Evolutionary conservation across 495 filamentous ascomycete species (phyloP).

Genomic region (Penicillium lividum): DNA sequence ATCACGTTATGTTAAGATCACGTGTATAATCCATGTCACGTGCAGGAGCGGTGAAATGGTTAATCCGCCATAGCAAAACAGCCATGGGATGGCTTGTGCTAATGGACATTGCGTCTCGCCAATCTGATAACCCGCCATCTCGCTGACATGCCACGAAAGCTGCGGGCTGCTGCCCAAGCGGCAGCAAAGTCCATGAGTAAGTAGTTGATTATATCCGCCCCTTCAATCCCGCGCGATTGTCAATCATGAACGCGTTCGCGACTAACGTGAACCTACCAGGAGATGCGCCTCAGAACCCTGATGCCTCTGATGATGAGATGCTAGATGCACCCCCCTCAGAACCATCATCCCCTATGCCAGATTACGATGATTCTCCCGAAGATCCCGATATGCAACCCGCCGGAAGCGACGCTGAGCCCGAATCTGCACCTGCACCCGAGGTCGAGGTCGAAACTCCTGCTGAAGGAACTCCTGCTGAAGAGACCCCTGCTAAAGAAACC

Average conservation of each 20-base stretch:
- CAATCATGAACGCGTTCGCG: constrained; percentile 21
- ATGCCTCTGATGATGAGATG: constrained; percentile 54
- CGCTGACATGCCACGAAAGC: constrained; percentile 48
- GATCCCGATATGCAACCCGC: constrained; percentile 30
- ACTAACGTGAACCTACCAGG: constrained; percentile 33
- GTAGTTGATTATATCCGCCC: neutral
- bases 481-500: neutral
- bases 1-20: no score
- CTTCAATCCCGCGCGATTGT: neutral
- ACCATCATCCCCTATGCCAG: constrained; percentile 36
- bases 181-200: constrained; percentile 51
- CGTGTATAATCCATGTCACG: neutral
- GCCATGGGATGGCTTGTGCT: constrained; percentile 3
- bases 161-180: constrained; percentile 50
- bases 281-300: constrained; percentile 45
- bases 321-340: constrained; percentile 42
- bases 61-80: constrained; percentile 24
- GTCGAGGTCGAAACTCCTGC: constrained; percentile 16
- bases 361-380: constrained; percentile 32
- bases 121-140: constrained; percentile 5
- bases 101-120: constrained; percentile 9
- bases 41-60: neutral
- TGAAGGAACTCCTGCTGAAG: neutral
- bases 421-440: constrained; percentile 21
- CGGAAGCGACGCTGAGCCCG: constrained; percentile 29